Evolutionary conservation across 139 green algal species (phyloP), one percentile per base, ranked within the genome.

Genomic region (Coelastrella sp.): DNA sequence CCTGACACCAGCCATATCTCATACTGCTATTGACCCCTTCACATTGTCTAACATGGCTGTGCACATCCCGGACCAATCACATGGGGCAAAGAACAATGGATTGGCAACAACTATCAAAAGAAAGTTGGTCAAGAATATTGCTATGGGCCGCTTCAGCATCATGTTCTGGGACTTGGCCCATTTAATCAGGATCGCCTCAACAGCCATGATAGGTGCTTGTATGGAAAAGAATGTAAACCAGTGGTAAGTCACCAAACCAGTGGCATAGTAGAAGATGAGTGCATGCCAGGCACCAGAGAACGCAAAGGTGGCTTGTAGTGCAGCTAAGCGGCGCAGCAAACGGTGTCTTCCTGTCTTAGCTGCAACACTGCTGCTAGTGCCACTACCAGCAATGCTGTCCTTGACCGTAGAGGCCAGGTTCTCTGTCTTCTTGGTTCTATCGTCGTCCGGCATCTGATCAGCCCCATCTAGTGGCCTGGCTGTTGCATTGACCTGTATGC

Each of bases 41-140:
- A 75, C 66, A 37, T 68, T 86, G 34, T 78, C 82, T 21, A 87
- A 40, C 82, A 88, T 84, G 32, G 69, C 50, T 30, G 43, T 35
- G 62, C 73, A 84, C 83, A 88, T 83, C 38, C 83, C 83, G 6
- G 60, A 74, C 48, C 50, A 69, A 37, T 88, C 83, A 34, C 72
- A 83, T 5, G 89, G 89, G 15, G 87, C 89, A 45, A 92, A 92
- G 72, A 92, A 91, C 45, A 92, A 60, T 6, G 89, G 89, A 15
- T 71, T 66, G 0, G 89, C 89, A 11, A 92, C 69, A 4, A 73
- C 85, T 30, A 92, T 92, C 5, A 92, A 74, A 57, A 89, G 75
- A 40, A 89, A 88, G 59, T 92, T 92, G 23, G 87, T 88, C 11
- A 79, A 38, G 21, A 91, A 64, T 0, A 92, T 69, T 41, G 86